These are phyloP conservation scores for Biancaea sappan DNA, from an alignment of 306 rosid species.

Conservation along the genomic window DNA sequence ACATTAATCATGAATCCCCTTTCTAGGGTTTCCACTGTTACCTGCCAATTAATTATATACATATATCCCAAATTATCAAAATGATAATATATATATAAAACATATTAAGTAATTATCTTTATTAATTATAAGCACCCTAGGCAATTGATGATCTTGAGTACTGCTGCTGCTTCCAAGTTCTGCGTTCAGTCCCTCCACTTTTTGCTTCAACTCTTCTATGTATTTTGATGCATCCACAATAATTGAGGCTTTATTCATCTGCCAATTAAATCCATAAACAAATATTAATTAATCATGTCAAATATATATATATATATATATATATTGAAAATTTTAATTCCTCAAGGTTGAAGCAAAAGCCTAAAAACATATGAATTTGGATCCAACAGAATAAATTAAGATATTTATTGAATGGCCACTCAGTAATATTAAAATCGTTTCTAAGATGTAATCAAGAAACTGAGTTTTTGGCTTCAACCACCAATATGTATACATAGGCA, in stretches of 20 bases:
- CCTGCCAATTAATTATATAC: constrained; percentile 49
- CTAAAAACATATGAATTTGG: too few species aligned
- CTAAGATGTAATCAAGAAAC: too few species aligned
- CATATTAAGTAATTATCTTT: too few species aligned
- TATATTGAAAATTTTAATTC: not conserved
- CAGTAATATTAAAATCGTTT: too few species aligned
- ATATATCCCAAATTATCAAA: not conserved
- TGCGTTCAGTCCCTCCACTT: constrained; percentile 57
- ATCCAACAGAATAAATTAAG: too few species aligned
- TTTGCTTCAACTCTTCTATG: constrained; percentile 69
- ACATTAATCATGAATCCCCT: constrained; percentile 77
- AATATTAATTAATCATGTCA: not conserved
- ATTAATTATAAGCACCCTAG: constrained; percentile 51
- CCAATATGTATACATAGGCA: too few species aligned
- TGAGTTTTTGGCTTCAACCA: too few species aligned
- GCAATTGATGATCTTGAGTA: too few species aligned
- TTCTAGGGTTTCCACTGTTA: constrained; percentile 68
- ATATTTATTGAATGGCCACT: too few species aligned
- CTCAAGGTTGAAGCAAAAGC: not conserved
- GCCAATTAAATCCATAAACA: constrained; percentile 10
- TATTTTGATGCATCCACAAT: constrained; percentile 76
- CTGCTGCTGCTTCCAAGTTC: constrained; percentile 41
- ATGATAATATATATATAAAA: not conserved
- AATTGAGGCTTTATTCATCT: constrained; percentile 76
- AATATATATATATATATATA: too few species aligned